phyloP scores from a whole-genome alignment of 805 yeast genomes.

The Nakazawaea holstii region DNA sequence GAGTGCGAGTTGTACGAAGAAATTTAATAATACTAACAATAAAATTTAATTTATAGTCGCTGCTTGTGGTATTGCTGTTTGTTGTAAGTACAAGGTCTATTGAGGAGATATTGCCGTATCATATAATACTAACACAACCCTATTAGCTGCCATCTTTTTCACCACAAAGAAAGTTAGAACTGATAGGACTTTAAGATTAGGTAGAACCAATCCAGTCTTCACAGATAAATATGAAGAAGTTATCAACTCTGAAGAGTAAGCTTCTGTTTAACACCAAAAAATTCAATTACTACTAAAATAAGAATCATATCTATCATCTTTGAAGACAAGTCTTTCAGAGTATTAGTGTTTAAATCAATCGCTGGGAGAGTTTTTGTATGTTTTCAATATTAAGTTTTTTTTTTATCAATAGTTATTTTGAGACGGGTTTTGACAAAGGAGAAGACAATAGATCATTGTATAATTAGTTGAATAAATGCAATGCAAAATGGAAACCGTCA shows the following conservation, averaged over 20 bases:
- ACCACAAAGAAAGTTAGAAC: slow-evolving; percentile 43
- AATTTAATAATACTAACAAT: not conserved
- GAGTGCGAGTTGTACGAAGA: not conserved
- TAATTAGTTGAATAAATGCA: too few relatives aligned
- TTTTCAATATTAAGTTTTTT: too few relatives aligned
- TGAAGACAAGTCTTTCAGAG: not conserved
- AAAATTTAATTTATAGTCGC: slow-evolving; percentile 21
- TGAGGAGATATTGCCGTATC: not conserved
- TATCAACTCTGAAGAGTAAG: slow-evolving; percentile 18
- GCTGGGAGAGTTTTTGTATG: too few relatives aligned
- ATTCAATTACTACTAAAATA: too few relatives aligned
- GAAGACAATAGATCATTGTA: too few relatives aligned
- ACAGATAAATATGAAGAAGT: slow-evolving; percentile 32
- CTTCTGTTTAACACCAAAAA: not conserved
- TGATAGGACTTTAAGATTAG: slow-evolving; percentile 44
- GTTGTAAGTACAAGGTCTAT: slow-evolving; percentile 15
- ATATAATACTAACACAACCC: not conserved
- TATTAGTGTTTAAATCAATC: too few relatives aligned
- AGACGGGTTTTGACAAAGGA: too few relatives aligned
- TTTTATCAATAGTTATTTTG: too few relatives aligned
- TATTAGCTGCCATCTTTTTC: slow-evolving; percentile 41
- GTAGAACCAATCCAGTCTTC: slow-evolving; percentile 40
- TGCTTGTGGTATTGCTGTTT: slow-evolving; percentile 49
- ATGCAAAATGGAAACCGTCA: too few relatives aligned
- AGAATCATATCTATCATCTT: too few relatives aligned